Percentiles rank a stretch among this genome's conserved stretches.
Evolutionary conservation across 108 stramenopile genomes (phyloP).

Genomic region (Phaeodactylum tricornutum): DNA sequence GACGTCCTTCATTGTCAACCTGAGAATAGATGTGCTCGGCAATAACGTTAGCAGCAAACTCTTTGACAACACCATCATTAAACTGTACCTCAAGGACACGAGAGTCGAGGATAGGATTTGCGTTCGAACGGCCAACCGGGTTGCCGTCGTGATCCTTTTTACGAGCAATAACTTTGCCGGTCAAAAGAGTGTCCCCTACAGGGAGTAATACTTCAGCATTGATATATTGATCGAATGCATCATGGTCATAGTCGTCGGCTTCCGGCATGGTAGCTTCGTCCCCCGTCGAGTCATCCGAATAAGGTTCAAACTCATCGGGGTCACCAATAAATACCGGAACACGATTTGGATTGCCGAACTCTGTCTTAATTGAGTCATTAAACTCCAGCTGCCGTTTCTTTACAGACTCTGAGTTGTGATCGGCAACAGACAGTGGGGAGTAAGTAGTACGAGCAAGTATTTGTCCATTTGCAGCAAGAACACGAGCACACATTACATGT

Average conservation of each 20-base stretch:
- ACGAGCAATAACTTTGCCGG: constrained; percentile 15
- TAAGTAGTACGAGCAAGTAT: constrained; percentile 1
- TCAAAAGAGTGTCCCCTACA: constrained; percentile 2
- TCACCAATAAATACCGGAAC: too few species aligned
- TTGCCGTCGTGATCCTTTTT: constrained; percentile 9
- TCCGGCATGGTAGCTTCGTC: too few species aligned
- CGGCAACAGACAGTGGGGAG: too few species aligned
- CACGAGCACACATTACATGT: constrained; percentile 5
- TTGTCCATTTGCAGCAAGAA: constrained; percentile 13
- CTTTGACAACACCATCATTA: constrained; percentile 14
- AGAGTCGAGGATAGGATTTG: constrained; percentile 7
- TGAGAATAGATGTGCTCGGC: constrained; percentile 26
- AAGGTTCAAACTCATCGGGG: too few species aligned
- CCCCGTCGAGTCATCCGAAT: too few species aligned
- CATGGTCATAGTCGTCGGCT: too few species aligned
- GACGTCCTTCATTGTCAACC: constrained; percentile 18
- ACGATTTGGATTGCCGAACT: too few species aligned
- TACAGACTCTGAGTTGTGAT: too few species aligned
- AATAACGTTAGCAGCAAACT: constrained; percentile 25
- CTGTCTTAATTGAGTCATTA: too few species aligned
- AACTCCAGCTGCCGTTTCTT: too few species aligned
- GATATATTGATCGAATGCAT: too few species aligned
- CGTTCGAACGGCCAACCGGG: not conserved
- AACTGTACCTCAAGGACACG: constrained; percentile 29
- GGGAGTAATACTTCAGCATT: constrained; percentile 16